Base-by-base conservation (phyloP, 805 yeast genomes). In the Ogataea pilisensis region DNA sequence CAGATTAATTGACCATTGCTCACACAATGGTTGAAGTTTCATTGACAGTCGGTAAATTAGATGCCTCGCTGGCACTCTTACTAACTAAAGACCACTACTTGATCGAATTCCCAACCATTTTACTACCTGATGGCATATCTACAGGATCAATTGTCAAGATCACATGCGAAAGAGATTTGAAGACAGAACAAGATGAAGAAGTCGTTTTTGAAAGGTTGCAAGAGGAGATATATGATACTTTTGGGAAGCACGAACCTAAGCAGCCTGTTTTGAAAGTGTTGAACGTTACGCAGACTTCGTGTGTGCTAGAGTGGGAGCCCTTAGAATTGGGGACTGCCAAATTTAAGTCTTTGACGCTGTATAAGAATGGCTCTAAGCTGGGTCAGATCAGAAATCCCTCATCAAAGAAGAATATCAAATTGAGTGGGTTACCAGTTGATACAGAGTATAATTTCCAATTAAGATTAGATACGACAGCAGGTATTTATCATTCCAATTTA, bases 81-180 rank as follows among this genome's bases (percentile, higher is more conserved):
- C 75, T 95, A 29, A 91, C 99, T 16, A 77, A 83, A 42, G 68
- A 91, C 61, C 98, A 91, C 62, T 96, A 90, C 59, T 72, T 91
- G 46, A 90, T 93, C 49, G 99, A 93, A 57, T 93, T 91, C 55
- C 99, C 99, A n/a, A 88, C 98, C 3, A 80, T 91, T 42, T 69
- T 93, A 40, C 69, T 93, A 34, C 99, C 99, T 8, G 85, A 82
- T 51, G 90, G 91, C 30, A 93, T 90, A 27, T 75, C 77, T 49
- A 95, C 98, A 1, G 99, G 99, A 2, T 85, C 96, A 11, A 84
- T 93, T 39, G 87, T 93, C 37, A 84, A 83, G 53, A 82, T 93
- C 61, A 76, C 72, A 43, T 90, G 96, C 60, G 89, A 84, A 38
- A 82, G 85, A 47, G 95, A 90, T 56, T 54, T 70, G 3, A 77